Conservation (phyloP, 306 rosid species). For the Leucaena leucocephala region DNA sequence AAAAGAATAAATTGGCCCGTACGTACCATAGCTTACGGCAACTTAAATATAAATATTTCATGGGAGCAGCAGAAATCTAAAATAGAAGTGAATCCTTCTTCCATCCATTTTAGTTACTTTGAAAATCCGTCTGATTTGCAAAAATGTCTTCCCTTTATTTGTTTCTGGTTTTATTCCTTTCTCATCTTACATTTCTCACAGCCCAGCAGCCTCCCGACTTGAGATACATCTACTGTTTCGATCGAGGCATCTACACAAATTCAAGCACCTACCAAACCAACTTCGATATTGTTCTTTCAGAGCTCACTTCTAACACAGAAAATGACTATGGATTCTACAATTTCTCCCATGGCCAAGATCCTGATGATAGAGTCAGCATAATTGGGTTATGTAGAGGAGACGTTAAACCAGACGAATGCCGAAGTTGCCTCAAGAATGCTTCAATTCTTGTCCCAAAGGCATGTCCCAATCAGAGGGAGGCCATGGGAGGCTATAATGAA, state of each 20-base stretch:
- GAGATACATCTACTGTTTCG: neutral
- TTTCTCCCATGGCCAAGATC: neutral
- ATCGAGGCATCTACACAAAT: neutral
- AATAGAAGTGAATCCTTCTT: too few relatives aligned
- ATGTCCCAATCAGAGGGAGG: neutral
- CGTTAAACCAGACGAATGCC: neutral
- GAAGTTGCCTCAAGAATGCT: neutral
- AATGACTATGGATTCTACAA: slow-evolving; percentile 3
- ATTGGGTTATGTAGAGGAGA: neutral
- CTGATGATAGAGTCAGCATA: neutral
- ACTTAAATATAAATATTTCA: too few relatives aligned
- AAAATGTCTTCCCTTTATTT: neutral
- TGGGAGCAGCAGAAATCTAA: too few relatives aligned
- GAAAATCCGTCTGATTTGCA: neutral
- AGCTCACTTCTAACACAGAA: neutral
- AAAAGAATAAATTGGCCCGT: too few relatives aligned
- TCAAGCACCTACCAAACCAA: neutral
- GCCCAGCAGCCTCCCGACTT: neutral
- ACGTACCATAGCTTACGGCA: too few relatives aligned
- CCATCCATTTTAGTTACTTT: neutral
- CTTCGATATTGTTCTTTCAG: neutral
- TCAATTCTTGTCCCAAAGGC: neutral
- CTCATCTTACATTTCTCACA: neutral
- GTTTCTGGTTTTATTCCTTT: neutral
- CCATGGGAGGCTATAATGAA: neutral